Evolutionary conservation across 306 rosid genomes (phyloP), one percentile per base, ranked within the genome.

Genomic region (Begonia masoniana): DNA sequence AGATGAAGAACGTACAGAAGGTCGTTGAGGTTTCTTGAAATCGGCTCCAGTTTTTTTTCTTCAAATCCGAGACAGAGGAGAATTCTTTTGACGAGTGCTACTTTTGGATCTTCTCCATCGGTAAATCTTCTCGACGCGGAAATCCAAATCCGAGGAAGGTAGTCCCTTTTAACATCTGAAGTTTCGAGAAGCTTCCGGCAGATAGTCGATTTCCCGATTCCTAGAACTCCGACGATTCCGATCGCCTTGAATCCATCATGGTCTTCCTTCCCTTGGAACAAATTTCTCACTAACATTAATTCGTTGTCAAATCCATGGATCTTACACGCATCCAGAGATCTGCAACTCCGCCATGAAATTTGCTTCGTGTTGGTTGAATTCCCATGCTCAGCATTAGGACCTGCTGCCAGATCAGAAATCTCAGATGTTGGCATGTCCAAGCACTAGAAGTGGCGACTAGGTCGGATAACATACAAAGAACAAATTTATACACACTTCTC

Each of bases 141-240:
- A 10, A 64, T 56, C 71, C 67, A 65, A 60, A 71, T 48, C 41
- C 63, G 60, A 0, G 71, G 71, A 12, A 65, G 10, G 23, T 55
- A 71, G 15, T 54, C 7, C 7, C 10, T 12, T 42, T 52, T 46
- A 7, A 41, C 16, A 7, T 58, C 26, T n/a, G 43, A 12, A 3
- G 3, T 11, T 39, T 45, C 43, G 43, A 68, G 23, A 43, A 68
- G 43, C 2, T 9, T 11, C 47, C 41, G 55, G 60, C 63, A 65
- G 13, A 71, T 24, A n/a, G 56, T 36, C 2, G 71, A 54, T 47
- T 71, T 71, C 2, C 76, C 67, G 6, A 60, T 54, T 8, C 71
- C 76, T 8, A 26, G 60, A 12, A 26, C 26, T 26, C 71, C 71
- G 10, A 52, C 51, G 47, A 71, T 51, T 14, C 67, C 71, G 14